Evolutionary conservation across 352 stramenopile species (phyloP), one percentile per base, ranked within the genome.

Genomic region (Thalassiosira hispida): DNA sequence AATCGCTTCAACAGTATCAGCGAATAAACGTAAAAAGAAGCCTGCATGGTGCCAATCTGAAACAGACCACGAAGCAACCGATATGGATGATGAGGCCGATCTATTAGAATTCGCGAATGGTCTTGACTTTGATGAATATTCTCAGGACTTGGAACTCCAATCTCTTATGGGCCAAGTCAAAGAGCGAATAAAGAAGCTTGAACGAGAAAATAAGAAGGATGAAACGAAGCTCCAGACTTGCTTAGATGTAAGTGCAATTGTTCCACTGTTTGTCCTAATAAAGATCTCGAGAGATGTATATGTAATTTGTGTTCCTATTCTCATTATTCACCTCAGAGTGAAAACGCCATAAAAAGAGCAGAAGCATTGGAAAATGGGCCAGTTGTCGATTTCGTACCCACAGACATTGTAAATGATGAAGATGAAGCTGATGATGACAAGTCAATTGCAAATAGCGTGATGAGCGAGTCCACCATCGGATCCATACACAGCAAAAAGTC

Each of bases 51-150:
- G 95, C 27, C 86, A 97, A 52, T 97, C 95, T 12, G 96, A 97
- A 82, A 88, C 91, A 31, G 92, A 79, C 0, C 91, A 92, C 16
- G 88, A 97, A 33, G 86, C 93, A 57, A n/a, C 59, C 14, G 52
- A 77, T 25, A 89, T 96, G 27, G 81, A 93, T 22, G 94, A 96
- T 68, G 95, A 94, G 51, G 93, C 97, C 62, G 92, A 98, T 33
- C 87, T 98, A 31, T 92, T 98, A 14, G 90, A 95, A 22, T 98
- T 98, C 85, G 95, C 94, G 27, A 95, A 97, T 65, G 94, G 95
- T 47, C 84, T 98, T 7, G 93, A 98, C 73, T 95, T 97, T 57
- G 96, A 98, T 80, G 92, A 96, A 87, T 98, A 98, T 87, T 95
- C 97, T 83, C 90, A 96, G 79, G 96, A 98, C 60, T 86, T 90